phyloP scores from a whole-genome alignment of 306 rosid genomes.

The Castanea sativa region DNA sequence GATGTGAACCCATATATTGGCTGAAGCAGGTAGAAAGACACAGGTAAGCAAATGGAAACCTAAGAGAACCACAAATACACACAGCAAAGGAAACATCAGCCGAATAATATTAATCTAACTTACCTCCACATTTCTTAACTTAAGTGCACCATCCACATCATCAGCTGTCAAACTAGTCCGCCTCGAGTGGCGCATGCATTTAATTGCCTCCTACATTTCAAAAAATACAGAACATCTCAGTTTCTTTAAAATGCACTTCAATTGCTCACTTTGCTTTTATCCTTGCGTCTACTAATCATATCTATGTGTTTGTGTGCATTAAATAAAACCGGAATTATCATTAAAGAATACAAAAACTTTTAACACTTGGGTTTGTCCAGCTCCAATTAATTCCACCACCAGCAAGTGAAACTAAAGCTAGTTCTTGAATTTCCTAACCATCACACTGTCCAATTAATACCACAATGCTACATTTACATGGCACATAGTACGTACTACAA shows the following conservation, averaged over 20 bases:
- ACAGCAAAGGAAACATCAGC: not conserved
- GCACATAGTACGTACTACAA: not conserved
- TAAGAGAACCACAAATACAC: conserved; percentile 1
- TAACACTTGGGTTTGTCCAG: conserved; percentile 1
- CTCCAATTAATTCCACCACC: not conserved
- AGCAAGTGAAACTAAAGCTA: not conserved
- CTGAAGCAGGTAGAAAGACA: conserved; percentile 40
- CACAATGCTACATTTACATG: not conserved
- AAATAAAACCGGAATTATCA: not conserved
- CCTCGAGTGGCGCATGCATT: conserved; percentile 89
- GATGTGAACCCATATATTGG: conserved; percentile 81
- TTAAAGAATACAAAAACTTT: not conserved
- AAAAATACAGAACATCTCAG: not conserved
- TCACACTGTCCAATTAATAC: not conserved
- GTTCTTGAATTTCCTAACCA: not conserved
- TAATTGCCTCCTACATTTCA: conserved; percentile 76
- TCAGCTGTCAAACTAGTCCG: conserved; percentile 64
- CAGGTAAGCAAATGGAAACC: conserved; percentile 26
- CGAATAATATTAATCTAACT: conserved; percentile 4
- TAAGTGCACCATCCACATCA: conserved; percentile 87
- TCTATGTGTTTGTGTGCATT: not conserved
- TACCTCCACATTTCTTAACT: conserved; percentile 84
- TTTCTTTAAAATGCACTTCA: not conserved
- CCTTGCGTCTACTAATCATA: not conserved
- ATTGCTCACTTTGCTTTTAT: not conserved